Percentiles rank a stretch among this genome's conserved stretches.
Evolutionary conservation across 331 rosid species (phyloP).

Genomic region (Pyrus hybrid): DNA sequence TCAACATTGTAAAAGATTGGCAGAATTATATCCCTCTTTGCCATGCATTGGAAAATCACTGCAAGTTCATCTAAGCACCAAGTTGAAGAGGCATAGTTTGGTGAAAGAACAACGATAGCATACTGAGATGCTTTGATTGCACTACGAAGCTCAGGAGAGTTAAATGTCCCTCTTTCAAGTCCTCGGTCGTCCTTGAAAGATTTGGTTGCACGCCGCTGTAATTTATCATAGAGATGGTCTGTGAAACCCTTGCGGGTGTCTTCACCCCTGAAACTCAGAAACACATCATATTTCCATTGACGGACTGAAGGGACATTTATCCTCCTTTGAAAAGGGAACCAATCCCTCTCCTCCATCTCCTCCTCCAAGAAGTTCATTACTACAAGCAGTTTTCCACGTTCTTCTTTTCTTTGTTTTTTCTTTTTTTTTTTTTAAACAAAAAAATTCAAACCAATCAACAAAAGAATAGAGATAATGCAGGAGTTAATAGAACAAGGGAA

Average conservation of each 20-base stretch:
- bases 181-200: conserved; percentile 13
- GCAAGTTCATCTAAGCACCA: conserved; percentile 21
- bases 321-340: no score
- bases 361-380: no score
- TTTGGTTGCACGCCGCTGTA: neutral
- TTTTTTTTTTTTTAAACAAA: no score
- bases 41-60: neutral
- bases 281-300: conserved; percentile 5
- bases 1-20: conserved; percentile 7
- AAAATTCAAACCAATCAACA: no score
- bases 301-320: neutral
- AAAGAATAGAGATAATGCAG: no score
- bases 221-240: neutral
- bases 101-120: conserved; percentile 3
- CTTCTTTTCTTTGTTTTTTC: no score
- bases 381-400: no score
- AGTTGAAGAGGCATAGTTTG: neutral
- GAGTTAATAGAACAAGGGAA: no score
- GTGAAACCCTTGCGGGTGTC: conserved; percentile 3
- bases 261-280: conserved; percentile 20
- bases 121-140: neutral
- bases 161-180: conserved; percentile 6
- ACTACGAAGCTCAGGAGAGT: neutral
- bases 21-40: neutral
- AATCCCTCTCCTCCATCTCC: no score